phyloP scores from a whole-genome alignment of 2,329 filamentous ascomycete genomes.

The Hypoxylon sp. region DNA sequence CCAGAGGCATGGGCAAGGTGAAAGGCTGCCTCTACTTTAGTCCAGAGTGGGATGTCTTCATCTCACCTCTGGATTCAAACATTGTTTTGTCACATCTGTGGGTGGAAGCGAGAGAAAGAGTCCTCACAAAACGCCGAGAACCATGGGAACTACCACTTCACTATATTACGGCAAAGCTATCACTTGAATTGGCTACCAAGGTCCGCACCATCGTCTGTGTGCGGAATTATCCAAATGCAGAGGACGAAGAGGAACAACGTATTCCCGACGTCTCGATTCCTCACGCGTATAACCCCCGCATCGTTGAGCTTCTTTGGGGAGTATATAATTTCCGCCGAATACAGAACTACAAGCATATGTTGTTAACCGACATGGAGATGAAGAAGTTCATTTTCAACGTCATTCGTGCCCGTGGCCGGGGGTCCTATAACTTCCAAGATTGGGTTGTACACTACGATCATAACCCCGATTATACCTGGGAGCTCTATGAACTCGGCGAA shows the following conservation, averaged over 20 bases:
- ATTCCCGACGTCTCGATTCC: neutral
- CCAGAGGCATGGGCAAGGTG: neutral
- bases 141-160: neutral
- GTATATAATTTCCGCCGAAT: constrained; percentile 14
- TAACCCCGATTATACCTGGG: neutral
- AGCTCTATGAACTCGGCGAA: constrained; percentile 1
- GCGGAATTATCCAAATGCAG: neutral
- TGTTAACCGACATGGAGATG: neutral
- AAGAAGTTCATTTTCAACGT: constrained; percentile 8
- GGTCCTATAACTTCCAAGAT: constrained; percentile 12
- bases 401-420: constrained; percentile 11
- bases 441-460: constrained; percentile 11
- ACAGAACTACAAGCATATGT: constrained; percentile 13
- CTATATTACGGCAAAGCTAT: neutral
- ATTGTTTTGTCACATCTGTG: constrained; percentile 4
- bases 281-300: neutral
- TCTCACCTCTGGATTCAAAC: neutral
- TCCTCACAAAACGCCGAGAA: neutral
- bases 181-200: neutral
- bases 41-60: constrained; percentile 18
- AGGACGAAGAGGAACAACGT: neutral
- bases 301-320: constrained; percentile 3
- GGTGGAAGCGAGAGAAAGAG: neutral
- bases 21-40: constrained; percentile 28
- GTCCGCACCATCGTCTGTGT: constrained; percentile 16